A percentile compares a stretch with the other conserved stretches of the same genome.
These are phyloP conservation scores for Acanthamoeba sp. DNA, from an alignment of 208 protist species.

Conservation along the genomic window DNA sequence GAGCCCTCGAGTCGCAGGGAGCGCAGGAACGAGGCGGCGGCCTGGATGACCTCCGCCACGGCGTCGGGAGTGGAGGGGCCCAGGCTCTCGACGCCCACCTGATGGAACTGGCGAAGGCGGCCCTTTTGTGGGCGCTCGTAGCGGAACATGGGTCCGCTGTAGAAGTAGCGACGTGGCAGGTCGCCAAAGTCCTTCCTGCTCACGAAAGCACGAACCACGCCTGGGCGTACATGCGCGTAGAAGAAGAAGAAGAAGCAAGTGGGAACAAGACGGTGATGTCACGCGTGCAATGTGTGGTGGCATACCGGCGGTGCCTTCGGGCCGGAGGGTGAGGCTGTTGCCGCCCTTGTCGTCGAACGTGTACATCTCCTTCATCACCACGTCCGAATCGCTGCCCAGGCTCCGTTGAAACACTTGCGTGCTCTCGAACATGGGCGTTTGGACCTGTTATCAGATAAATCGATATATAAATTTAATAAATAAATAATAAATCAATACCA, in stretches of 20 bases:
- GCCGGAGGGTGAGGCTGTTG: conserved; percentile 79
- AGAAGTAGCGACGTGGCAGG: conserved; percentile 79
- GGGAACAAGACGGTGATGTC: too few relatives aligned
- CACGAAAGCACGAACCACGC: conserved; percentile 78
- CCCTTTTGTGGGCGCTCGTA: conserved; percentile 87
- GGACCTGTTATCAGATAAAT: not conserved
- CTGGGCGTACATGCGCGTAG: too few relatives aligned
- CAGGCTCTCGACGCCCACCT: conserved; percentile 82
- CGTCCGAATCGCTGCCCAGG: conserved; percentile 81
- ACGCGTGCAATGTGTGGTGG: not conserved
- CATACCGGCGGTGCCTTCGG: conserved; percentile 83
- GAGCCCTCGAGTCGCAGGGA: conserved; percentile 4
- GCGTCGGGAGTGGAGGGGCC: conserved; percentile 60
- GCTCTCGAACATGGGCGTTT: conserved; percentile 85
- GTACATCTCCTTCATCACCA: conserved; percentile 88
- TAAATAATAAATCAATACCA: not conserved
- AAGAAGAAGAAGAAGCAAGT: too few relatives aligned
- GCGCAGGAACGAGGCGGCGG: conserved; percentile 73
- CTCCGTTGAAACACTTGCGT: conserved; percentile 80
- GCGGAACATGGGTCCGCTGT: conserved; percentile 86
- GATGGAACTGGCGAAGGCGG: conserved; percentile 83
- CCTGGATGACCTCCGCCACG: conserved; percentile 80
- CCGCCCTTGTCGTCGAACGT: conserved; percentile 75
- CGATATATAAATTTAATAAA: not conserved
- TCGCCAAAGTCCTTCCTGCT: conserved; percentile 6